Evolutionary conservation across 768 basidiomycete species (phyloP).

Genomic region (Leucosporidium creatinivorum): DNA sequence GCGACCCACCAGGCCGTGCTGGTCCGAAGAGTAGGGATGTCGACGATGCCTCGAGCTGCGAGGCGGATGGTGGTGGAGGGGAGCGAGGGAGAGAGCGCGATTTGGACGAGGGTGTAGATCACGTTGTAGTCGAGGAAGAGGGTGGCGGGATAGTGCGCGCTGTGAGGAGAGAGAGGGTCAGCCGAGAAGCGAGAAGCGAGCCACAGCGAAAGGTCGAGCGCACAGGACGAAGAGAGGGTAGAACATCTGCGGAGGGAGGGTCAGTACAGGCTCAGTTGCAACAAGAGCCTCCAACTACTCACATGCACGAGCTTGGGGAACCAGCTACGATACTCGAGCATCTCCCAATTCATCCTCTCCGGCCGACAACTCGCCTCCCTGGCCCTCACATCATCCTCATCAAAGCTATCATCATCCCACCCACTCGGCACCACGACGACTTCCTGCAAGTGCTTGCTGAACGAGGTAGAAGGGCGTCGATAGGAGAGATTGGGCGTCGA

Average conservation of each 20-base stretch:
- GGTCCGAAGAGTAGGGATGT: constrained; percentile 6
- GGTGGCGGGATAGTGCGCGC: constrained; percentile 15
- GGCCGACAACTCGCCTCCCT: background rate
- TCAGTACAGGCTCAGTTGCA: background rate
- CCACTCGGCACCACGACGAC: background rate
- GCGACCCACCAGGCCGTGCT: constrained; percentile 23
- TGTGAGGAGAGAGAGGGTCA: background rate
- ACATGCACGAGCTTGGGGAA: background rate
- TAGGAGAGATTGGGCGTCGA: too few relatives aligned
- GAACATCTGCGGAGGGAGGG: constrained; percentile 8
- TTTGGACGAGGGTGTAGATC: constrained; percentile 24
- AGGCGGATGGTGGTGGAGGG: background rate
- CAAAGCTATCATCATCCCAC: too few relatives aligned
- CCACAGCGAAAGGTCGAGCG: background rate
- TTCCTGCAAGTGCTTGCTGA: background rate
- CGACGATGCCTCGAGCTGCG: constrained; percentile 9
- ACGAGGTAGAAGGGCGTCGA: too few relatives aligned
- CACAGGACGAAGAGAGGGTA: constrained; percentile 20
- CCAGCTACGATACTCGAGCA: background rate
- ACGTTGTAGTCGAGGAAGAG: constrained; percentile 31
- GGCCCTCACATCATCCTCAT: too few relatives aligned
- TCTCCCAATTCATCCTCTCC: background rate
- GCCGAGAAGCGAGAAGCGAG: background rate
- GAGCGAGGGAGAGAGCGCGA: constrained; percentile 16
- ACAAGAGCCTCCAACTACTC: background rate